Evolutionary conservation across 352 stramenopile species (phyloP).

Genomic region (Phytopythium kandeliae): DNA sequence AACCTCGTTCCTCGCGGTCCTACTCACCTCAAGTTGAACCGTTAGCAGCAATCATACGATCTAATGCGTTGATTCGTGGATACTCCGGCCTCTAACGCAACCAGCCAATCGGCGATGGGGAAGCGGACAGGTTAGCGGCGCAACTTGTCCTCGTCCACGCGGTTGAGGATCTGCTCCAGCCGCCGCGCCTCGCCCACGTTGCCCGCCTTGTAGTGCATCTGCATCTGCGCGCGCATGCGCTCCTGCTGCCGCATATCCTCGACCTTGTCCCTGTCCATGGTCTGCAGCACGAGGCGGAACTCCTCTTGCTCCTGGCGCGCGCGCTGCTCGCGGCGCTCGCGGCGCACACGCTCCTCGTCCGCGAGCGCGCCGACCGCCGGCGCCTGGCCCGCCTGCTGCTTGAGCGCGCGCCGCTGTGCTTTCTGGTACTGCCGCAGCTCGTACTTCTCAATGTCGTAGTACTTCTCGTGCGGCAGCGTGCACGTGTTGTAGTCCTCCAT

Average conservation of each 20-base stretch:
- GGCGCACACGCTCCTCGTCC: slow-evolving; percentile 62
- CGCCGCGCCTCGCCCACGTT: slow-evolving; percentile 80
- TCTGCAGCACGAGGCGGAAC: slow-evolving; percentile 70
- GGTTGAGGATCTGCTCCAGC: slow-evolving; percentile 76
- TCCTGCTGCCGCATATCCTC: slow-evolving; percentile 85
- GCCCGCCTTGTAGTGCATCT: slow-evolving; percentile 87
- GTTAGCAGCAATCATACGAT: not conserved
- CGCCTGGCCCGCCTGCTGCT: slow-evolving; percentile 19
- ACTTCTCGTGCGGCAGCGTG: slow-evolving; percentile 95
- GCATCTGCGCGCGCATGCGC: slow-evolving; percentile 81
- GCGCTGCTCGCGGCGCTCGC: slow-evolving; percentile 46
- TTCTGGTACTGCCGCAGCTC: slow-evolving; percentile 93
- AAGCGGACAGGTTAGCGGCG: slow-evolving; percentile 6
- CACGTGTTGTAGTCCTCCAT: slow-evolving; percentile 98
- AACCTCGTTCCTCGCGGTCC: too few relatives aligned
- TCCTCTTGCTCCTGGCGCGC: slow-evolving; percentile 66
- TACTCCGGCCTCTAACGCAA: too few relatives aligned
- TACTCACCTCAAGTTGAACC: not conserved
- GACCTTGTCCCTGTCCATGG: slow-evolving; percentile 84
- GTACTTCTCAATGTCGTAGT: slow-evolving; percentile 98
- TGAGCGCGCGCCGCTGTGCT: slow-evolving; percentile 45
- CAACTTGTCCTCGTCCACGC: slow-evolving; percentile 42
- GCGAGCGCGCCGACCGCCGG: slow-evolving; percentile 18
- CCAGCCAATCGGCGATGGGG: not conserved
- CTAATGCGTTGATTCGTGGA: not conserved